Base-by-base conservation (phyloP, 2,329 filamentous ascomycete genomes). In the Tolypocladium ovalisporum region DNA sequence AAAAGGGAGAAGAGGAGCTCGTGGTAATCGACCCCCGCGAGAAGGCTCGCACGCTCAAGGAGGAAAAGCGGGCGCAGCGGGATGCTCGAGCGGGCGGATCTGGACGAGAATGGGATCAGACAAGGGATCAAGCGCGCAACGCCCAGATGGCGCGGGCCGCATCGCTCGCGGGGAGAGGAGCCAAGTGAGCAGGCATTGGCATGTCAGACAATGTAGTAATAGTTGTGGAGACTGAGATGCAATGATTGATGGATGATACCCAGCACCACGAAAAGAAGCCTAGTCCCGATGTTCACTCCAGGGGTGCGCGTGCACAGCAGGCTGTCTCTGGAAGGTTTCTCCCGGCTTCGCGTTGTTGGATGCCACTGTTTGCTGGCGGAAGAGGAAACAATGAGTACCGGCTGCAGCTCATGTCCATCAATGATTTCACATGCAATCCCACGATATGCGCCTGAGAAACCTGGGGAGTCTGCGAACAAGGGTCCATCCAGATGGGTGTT, bases 11-110 rank as follows among this genome's bases (percentile, higher is more conserved):
- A 67, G 91, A 97, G 58, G 90, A 97, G 66, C 72, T 96, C 49
- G 83, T 96, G 52, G 91, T 97, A 3, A 97, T 97, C 71, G 94
- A 99, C 75, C 92, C 92, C 1, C 78, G 90, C 57, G 90, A 92
- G 70, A 90, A 89, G 70, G 87, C 88, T 51, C 85, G 83, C 68
- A 87, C 87, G 42, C 76, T 95, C 42, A 79, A 84, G 67, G 82
- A 86, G 60, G 82, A 83, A 66, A 84, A 82, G 68, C 83, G 76
- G 63, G 80, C 80, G 13, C 79, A 81, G 62, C 78, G 80, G 60
- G 85, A 84, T 37, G 76, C 75, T 19, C 74, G 76, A 59, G 70
- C 76, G 35, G 79, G 78, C 15, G 80, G 78, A 27, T 76, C 76
- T 49, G 78, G 80, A n/a, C 75, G 81, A 59, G 77, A 79, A 39